Evolutionary conservation across 371 early-diverging fungal species (phyloP).

Genomic region (Apophysomyces variabilis): DNA sequence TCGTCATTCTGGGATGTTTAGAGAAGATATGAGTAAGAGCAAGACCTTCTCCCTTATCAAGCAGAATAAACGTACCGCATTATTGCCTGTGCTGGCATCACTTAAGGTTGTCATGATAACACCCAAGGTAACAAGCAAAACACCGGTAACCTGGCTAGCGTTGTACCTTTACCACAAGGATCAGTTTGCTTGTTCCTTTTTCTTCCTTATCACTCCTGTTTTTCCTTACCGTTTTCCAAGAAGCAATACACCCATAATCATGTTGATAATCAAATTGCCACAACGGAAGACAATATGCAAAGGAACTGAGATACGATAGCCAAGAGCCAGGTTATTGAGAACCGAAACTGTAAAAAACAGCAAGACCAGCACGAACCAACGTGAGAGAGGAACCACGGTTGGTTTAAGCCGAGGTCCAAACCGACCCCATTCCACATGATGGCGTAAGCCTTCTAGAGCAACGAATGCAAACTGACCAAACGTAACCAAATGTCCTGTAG

Average conservation of each 20-base stretch:
- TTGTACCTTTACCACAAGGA: constrained; percentile 22
- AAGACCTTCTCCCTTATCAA: background rate
- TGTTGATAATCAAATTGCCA: constrained; percentile 82
- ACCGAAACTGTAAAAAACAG: constrained; percentile 81
- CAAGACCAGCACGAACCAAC: constrained; percentile 79
- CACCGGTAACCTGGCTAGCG: constrained; percentile 54
- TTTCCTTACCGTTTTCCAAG: constrained; percentile 65
- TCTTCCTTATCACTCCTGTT: background rate
- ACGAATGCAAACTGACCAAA: constrained; percentile 85
- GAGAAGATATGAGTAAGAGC: background rate
- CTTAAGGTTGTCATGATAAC: constrained; percentile 73
- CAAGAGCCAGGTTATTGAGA: constrained; percentile 84
- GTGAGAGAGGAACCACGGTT: constrained; percentile 69
- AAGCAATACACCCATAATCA: constrained; percentile 79
- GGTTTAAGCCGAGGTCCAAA: constrained; percentile 60
- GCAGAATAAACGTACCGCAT: background rate
- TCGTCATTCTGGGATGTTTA: constrained; percentile 19
- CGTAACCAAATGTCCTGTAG: constrained; percentile 76
- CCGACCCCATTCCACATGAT: constrained; percentile 62
- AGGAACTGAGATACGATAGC: constrained; percentile 82
- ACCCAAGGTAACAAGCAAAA: constrained; percentile 80
- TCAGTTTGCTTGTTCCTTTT: background rate
- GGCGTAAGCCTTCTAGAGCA: constrained; percentile 70
- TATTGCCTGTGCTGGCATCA: constrained; percentile 27
- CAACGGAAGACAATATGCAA: constrained; percentile 91